phyloP scores from a whole-genome alignment of 305 asterid species.

The Solanum chacoense region DNA sequence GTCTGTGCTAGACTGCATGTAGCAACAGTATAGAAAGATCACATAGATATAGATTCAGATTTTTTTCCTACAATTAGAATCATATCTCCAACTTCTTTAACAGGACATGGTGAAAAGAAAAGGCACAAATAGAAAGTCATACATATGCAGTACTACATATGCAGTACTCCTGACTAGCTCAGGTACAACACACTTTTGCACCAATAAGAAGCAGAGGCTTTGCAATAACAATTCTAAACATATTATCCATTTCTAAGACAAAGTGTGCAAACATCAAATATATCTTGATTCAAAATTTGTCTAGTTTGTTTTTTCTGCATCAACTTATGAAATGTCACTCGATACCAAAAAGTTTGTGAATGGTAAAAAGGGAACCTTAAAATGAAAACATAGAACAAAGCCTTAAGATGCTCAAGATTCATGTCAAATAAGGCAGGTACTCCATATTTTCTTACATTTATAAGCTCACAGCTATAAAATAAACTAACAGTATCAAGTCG shows the following conservation, averaged over 20 bases:
- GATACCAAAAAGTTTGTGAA: not conserved
- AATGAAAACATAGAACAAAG: not conserved
- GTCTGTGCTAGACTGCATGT: not conserved
- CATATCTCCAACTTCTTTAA: not conserved
- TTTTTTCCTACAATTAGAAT: not conserved
- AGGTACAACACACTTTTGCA: not conserved
- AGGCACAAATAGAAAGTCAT: not conserved
- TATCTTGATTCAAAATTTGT: not conserved
- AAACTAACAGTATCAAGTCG: not conserved
- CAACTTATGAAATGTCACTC: not conserved
- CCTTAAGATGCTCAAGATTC: not conserved
- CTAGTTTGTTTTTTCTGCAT: not conserved
- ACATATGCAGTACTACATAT: too few species aligned
- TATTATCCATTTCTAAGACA: not conserved
- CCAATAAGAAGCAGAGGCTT: not conserved
- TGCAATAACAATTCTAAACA: not conserved
- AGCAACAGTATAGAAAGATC: not conserved
- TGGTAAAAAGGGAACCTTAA: not conserved
- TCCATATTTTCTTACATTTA: not conserved
- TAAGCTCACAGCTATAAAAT: not conserved
- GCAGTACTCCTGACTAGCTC: not conserved
- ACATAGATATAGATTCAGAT: not conserved
- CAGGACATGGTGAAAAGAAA: not conserved
- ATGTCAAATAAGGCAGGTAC: not conserved
- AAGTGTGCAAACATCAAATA: not conserved